Evolutionary conservation across 2,329 filamentous ascomycete genomes (phyloP).

Genomic region (Colletotrichum trifolii): DNA sequence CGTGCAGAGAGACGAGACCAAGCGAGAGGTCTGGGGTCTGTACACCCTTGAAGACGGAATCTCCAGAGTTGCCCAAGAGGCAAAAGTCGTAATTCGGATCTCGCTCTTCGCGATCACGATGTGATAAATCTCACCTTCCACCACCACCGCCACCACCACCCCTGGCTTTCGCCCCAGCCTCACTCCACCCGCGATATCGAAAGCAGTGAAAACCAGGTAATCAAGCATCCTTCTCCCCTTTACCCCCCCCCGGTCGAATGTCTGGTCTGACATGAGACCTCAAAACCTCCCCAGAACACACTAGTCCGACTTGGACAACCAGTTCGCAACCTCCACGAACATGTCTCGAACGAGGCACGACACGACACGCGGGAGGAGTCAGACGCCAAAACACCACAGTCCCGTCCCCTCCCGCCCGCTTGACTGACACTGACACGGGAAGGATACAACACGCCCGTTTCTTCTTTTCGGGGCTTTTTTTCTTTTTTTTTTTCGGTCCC

Average conservation of each 20-base stretch:
- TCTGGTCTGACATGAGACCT: not conserved
- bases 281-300: not conserved
- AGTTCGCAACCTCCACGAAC: conserved; percentile 20
- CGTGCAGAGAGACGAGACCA: too few relatives aligned
- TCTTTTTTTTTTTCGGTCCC: not conserved
- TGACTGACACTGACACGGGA: conserved; percentile 2
- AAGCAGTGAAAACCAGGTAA: not conserved
- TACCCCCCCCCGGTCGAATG: not conserved
- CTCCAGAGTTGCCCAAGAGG: conserved; percentile 10
- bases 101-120: conserved; percentile 22
- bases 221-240: too few relatives aligned
- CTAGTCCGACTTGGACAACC: conserved; percentile 34
- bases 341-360: conserved; percentile 21
- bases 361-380: not conserved
- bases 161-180: not conserved
- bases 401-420: not conserved
- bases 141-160: conserved; percentile 3
- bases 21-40: too few relatives aligned
- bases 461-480: conserved; percentile 25
- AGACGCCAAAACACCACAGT: not conserved
- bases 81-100: conserved; percentile 25
- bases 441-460: not conserved
- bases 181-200: not conserved
- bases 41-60: conserved; percentile 7
- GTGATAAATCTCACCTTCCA: conserved; percentile 31